phyloP scores from a whole-genome alignment of 805 yeast genomes.

The Myxozyma neotropica region DNA sequence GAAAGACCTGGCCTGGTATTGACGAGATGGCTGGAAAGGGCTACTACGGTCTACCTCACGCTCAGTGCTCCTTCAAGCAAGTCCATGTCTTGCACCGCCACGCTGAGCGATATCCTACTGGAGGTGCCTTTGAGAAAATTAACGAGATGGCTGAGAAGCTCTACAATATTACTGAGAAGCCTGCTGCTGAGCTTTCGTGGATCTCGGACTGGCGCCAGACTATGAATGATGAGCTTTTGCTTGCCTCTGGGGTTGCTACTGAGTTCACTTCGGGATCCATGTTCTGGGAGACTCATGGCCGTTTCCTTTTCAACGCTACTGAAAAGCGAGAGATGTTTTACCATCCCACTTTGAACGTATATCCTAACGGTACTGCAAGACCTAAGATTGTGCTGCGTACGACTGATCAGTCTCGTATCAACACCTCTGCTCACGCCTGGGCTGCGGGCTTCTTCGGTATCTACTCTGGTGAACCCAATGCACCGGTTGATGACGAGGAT shows the following conservation, averaged over 20 bases:
- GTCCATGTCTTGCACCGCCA: conserved; percentile 75
- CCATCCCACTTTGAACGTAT: conserved; percentile 38
- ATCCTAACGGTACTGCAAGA: conserved; percentile 41
- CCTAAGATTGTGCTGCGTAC: conserved; percentile 45
- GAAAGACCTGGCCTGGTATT: conserved; percentile 43
- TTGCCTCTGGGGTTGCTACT: conserved; percentile 46
- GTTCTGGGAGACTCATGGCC: conserved; percentile 49
- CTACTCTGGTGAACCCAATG: conserved; percentile 41
- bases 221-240: conserved; percentile 43
- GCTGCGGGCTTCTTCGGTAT: conserved; percentile 50
- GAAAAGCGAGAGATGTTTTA: conserved; percentile 39
- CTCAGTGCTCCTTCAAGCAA: conserved; percentile 59
- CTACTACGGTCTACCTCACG: conserved; percentile 39
- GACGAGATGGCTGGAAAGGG: conserved; percentile 37
- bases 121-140: conserved; percentile 47
- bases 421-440: conserved; percentile 48
- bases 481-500: conserved; percentile 37
- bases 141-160: conserved; percentile 43
- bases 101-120: conserved; percentile 74
- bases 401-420: conserved; percentile 46
- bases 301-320: conserved; percentile 42
- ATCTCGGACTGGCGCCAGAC: conserved; percentile 42
- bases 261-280: conserved; percentile 43
- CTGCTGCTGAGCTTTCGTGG: conserved; percentile 40
- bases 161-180: conserved; percentile 36